Base-by-base conservation (phyloP, 2,329 filamentous ascomycete genomes). In the Verticillium longisporum region DNA sequence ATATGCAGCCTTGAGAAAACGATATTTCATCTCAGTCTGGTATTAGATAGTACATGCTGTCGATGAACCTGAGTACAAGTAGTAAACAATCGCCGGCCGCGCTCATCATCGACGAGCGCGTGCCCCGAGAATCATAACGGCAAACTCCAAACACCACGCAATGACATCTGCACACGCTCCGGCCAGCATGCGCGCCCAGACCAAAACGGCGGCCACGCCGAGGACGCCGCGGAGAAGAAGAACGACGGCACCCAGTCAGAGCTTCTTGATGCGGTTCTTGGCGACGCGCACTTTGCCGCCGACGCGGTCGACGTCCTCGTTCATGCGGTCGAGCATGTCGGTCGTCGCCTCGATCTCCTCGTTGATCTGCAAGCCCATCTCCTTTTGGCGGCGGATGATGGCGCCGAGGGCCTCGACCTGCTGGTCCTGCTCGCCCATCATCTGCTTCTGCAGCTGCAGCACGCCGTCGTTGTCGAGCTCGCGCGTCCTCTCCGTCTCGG, bases 401-500 rank as follows among this genome's bases (percentile, higher is more conserved):
- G 84, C 85, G 1, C 84, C 81, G 60, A 95, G 75, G 66, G 85
- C 80, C 18, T 89, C 82, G 2, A 95, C 83, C 67, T 90, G 88
- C 67, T 87, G 73, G 66, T 95, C 91, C 69, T 96, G 91, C 65
- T 90, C 86, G 59, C 80, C 70, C 80, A 94, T 91, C 72, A 91
- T 84, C 69, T 90, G 82, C 67, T 85, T 80, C 73, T 95, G 91
- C 63, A 95, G 74, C 71, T 89, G 84, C 63, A 93, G 68, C 18
- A 95, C 86, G 0, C 89, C 90, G 4, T 81, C 74, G 67, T 95
- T 95, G 70, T 92, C 90, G 60, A 91, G 74, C 72, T 94, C 90
- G 13, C 90, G 77, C 54, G 91, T 94, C 64, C 85, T 83, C 61
- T 90, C 87, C 15, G 89, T 93, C 75, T 96, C 91, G 1, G 87